phyloP scores from a whole-genome alignment of 164 flowering plant genomes.

The Magnolia kwangsiensis region DNA sequence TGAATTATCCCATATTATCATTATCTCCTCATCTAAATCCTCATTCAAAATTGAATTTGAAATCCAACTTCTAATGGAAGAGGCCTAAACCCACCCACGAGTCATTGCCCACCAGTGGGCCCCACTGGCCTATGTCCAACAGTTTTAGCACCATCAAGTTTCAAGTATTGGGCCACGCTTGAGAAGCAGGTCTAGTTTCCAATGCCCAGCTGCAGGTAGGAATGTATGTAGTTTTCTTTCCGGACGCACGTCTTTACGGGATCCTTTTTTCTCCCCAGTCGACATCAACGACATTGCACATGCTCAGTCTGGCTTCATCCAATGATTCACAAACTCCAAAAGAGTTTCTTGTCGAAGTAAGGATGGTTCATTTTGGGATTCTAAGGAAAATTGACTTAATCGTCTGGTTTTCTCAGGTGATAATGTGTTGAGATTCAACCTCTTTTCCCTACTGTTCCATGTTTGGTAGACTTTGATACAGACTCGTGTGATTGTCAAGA shows the following conservation, averaged over 20 bases:
- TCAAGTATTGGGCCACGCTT: conserved; percentile 72
- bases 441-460: no score
- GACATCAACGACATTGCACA: conserved; percentile 71
- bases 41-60: no score
- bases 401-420: background rate
- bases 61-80: no score
- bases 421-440: background rate
- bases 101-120: no score
- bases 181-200: conserved; percentile 72
- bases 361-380: conserved; percentile 10
- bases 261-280: conserved; percentile 37
- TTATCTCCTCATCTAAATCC: no score
- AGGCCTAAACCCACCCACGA: no score
- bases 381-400: background rate
- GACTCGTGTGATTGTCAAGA: background rate
- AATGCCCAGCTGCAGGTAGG: background rate
- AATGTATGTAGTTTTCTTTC: background rate
- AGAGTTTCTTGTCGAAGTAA: conserved; percentile 76
- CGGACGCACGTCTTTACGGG: background rate
- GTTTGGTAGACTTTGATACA: background rate
- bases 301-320: conserved; percentile 58
- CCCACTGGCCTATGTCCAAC: no score
- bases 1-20: no score
- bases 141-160: conserved; percentile 55
- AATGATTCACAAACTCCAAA: conserved; percentile 41